These are phyloP conservation scores for Clarireedia paspali DNA, from an alignment of 2,329 filamentous ascomycete genomes.

Conservation along the genomic window DNA sequence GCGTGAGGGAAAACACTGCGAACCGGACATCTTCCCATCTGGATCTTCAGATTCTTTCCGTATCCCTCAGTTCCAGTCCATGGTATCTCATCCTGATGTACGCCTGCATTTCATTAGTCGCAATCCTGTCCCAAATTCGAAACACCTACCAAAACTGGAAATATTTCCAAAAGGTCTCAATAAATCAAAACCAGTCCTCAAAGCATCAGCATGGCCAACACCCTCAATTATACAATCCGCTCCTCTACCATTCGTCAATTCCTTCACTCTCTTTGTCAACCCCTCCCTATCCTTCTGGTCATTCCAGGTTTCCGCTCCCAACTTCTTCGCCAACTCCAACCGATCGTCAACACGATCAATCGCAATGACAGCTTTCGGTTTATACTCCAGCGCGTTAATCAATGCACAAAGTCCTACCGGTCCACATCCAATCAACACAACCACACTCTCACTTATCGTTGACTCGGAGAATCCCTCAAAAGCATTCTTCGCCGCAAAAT, in stretches of 20 bases:
- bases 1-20: slow-evolving; percentile 63
- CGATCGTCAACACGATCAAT: slow-evolving; percentile 71
- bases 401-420: slow-evolving; percentile 80
- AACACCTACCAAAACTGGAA: slow-evolving; percentile 31
- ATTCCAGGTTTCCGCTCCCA: slow-evolving; percentile 80
- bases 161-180: slow-evolving; percentile 66
- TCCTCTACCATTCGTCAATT: slow-evolving; percentile 70
- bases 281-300: slow-evolving; percentile 60
- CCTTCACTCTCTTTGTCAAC: slow-evolving; percentile 60
- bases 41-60: slow-evolving; percentile 62
- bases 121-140: neutral
- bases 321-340: slow-evolving; percentile 60
- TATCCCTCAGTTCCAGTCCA: slow-evolving; percentile 60
- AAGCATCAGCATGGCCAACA: slow-evolving; percentile 60
- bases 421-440: slow-evolving; percentile 79
- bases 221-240: slow-evolving; percentile 81
- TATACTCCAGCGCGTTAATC: slow-evolving; percentile 66
- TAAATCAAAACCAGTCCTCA: slow-evolving; percentile 64
- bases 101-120: neutral
- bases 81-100: slow-evolving; percentile 48
- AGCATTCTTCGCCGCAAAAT: slow-evolving; percentile 73
- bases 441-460: slow-evolving; percentile 57
- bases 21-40: slow-evolving; percentile 71
- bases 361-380: slow-evolving; percentile 68
- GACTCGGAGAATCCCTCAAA: slow-evolving; percentile 52